Evolutionary conservation across 345 rosid genomes (phyloP), one percentile per base, ranked within the genome.

Genomic region (Brassica incana): DNA sequence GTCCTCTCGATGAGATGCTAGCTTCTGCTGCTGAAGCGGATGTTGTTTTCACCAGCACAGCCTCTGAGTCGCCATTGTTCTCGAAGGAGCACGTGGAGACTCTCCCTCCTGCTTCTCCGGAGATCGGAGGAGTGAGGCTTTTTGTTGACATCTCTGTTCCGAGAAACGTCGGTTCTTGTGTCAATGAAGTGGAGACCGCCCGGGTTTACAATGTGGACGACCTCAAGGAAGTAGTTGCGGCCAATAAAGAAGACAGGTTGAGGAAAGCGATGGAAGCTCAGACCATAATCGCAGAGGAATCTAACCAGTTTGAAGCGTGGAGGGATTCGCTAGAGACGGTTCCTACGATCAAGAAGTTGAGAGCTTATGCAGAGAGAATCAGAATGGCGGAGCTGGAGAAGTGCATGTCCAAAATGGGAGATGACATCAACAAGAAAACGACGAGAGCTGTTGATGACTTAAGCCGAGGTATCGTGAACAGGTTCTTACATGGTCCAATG

Each of bases 401-500:
- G 85, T 95, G 97, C 74, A 77, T 95, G 58, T 89, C 97, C 12
- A 93, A 93, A 87, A 84, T 92, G 98, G 99, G 99, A 35, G 95
- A 91, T 71, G 95, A 90, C 72, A 61, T 91, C 66, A 79, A 97
- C 14, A 89, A 93, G 91, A 92, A 92, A 81, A 86, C 93, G 32
- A 89, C 79, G 80, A 88, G 85, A 83, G 98, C 94, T 0, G 94
- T 95, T 52, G 98, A 93, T 72, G 97, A 95, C 81, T 90, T 93
- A 58, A 95, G 97, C 84, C 88, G 97, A 0, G 97, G 98, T 8
- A 91, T 95, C 27, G 91, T 95, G 69, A 95, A 95, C 86, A 93
- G 90, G 87, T 90, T 95, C 75, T 93, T 95, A 56, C 98, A 93
- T 18, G 98, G 99, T 76, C 99, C 99, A 64, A 92, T 92, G 99